A percentile compares a stretch with the other conserved stretches of the same genome.
Evolutionary conservation across 805 yeast genomes (phyloP).

Genomic region (Hanseniaspora lindneri): DNA sequence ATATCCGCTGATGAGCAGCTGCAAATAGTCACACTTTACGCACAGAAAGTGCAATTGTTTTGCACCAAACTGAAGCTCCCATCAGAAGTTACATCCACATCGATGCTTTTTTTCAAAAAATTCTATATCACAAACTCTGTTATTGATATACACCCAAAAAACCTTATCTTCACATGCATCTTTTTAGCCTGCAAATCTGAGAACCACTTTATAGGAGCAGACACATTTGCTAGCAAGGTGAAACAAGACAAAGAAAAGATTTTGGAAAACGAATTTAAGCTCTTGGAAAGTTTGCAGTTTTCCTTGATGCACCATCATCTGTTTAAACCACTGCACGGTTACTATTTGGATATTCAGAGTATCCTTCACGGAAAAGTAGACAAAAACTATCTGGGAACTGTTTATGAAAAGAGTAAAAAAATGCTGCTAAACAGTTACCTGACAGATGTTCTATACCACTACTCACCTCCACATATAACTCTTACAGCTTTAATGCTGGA

Average conservation of each 20-base stretch:
- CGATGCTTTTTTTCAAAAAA: constrained; percentile 66
- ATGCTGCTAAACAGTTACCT: constrained; percentile 56
- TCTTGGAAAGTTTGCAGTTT: constrained; percentile 63
- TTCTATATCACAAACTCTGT: constrained; percentile 73
- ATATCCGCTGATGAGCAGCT: constrained; percentile 61
- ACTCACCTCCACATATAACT: constrained; percentile 92
- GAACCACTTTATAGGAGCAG: constrained; percentile 76
- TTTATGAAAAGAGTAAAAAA: constrained; percentile 59
- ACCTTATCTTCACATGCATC: constrained; percentile 65
- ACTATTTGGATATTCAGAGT: constrained; percentile 76
- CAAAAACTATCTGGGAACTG: constrained; percentile 47
- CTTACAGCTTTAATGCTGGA: constrained; percentile 65
- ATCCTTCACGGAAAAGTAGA: constrained; percentile 37
- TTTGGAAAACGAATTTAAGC: constrained; percentile 64
- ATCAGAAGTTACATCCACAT: constrained; percentile 78
- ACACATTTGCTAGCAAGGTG: constrained; percentile 60
- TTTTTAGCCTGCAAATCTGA: constrained; percentile 90
- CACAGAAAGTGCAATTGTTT: constrained; percentile 56
- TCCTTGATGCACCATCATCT: constrained; percentile 83
- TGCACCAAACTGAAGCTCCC: constrained; percentile 71
- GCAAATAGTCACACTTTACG: constrained; percentile 54
- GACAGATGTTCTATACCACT: constrained; percentile 65
- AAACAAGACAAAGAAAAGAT: constrained; percentile 58
- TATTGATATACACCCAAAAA: constrained; percentile 80
- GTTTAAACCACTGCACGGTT: constrained; percentile 81